A percentile compares a stretch with the other conserved stretches of the same genome.
Conservation (phyloP, 768 basidiomycete genomes). For the Flagelloscypha sp. region DNA sequence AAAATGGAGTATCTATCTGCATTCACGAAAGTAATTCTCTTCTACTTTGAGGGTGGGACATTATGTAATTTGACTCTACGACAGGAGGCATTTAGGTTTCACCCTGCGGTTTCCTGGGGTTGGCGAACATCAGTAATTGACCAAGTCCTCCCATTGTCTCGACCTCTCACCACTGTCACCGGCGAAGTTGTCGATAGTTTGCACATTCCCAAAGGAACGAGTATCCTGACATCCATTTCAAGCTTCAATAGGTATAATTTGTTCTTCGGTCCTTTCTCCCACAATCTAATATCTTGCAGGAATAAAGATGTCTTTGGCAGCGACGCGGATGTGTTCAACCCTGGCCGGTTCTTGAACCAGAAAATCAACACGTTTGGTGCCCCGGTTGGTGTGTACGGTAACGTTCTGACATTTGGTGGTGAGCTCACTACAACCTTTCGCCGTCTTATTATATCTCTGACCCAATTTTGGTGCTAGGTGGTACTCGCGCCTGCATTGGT, state of each 20-base stretch:
- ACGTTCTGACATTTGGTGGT: constrained; percentile 1
- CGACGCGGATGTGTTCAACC: neutral
- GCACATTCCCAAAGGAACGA: constrained; percentile 26
- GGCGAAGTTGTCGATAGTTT: constrained; percentile 26
- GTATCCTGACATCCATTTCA: constrained; percentile 24
- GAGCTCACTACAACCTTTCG: constrained; percentile 22
- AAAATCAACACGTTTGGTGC: neutral
- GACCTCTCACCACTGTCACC: constrained; percentile 23
- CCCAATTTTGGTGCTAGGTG: constrained; percentile 16
- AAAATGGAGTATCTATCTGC: constrained; percentile 40
- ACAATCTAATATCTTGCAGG: neutral
- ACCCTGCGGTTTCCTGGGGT: constrained; percentile 22
- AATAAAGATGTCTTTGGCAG: neutral
- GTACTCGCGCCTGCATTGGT: constrained; percentile 39
- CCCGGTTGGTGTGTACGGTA: constrained; percentile 2
- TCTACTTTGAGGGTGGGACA: no score
- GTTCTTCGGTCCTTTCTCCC: neutral
- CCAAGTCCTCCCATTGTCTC: constrained; percentile 34
- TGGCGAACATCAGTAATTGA: constrained; percentile 26
- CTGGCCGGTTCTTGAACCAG: neutral
- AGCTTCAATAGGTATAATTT: constrained; percentile 29
- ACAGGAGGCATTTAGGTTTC: no score
- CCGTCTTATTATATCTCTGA: neutral
- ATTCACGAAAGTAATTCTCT: constrained; percentile 32
- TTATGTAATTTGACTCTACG: no score